Evolutionary conservation across 345 rosid species (phyloP).

Genomic region (Eucalyptus dawsonii): DNA sequence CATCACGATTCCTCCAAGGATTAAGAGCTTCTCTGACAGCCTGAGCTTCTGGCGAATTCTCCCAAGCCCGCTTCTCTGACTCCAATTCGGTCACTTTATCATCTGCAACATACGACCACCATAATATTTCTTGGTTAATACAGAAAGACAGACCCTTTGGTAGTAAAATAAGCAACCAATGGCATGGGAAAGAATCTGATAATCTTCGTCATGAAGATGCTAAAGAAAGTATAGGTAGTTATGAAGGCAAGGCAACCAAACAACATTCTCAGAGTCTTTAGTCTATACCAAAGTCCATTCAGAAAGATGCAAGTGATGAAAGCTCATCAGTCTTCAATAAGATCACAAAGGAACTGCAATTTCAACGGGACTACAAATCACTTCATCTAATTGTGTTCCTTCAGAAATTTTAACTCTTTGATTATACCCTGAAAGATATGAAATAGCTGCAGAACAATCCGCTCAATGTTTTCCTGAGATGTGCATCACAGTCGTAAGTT

Average conservation of each 20-base stretch:
- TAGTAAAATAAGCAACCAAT: neutral
- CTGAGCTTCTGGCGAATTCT: constrained; percentile 61
- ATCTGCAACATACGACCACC: constrained; percentile 11
- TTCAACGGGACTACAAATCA: neutral
- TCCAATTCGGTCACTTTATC: constrained; percentile 80
- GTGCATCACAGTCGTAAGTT: neutral
- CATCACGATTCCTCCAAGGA: constrained; percentile 75
- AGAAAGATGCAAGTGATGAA: neutral
- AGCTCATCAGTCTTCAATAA: neutral
- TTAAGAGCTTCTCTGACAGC: constrained; percentile 69
- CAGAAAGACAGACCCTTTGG: neutral
- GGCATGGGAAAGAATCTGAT: neutral
- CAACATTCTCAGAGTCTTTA: neutral
- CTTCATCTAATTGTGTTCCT: neutral
- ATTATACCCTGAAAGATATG: neutral
- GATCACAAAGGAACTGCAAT: neutral
- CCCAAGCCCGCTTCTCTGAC: constrained; percentile 79
- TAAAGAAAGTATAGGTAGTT: neutral
- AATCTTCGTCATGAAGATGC: neutral
- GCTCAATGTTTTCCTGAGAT: neutral
- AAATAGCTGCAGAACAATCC: neutral
- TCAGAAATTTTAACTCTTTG: neutral
- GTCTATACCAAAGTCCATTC: neutral
- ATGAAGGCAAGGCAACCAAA: neutral
- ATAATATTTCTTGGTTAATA: neutral